Base-by-base conservation (phyloP, 257 asterid species). In the Jacaranda copaia region DNA sequence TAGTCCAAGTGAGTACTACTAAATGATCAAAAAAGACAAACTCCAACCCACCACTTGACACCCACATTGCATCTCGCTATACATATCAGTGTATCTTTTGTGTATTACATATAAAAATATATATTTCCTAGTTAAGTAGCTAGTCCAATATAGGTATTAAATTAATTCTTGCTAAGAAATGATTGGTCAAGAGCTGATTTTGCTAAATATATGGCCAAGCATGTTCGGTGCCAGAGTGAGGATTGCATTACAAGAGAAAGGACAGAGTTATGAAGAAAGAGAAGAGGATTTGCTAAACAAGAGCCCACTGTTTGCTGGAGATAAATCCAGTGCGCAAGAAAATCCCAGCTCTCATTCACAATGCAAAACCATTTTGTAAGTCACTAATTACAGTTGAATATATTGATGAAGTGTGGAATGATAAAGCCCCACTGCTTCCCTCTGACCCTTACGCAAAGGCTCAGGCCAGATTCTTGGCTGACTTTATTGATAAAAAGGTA, bases 271-370 rank as follows among this genome's bases (percentile, higher is more conserved):
- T 53, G 84, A 79, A 19, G 61, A 70, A 74, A 79, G 13, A 40
- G 81, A 75, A 15, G 81, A 82, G 25, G 74, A 75, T 15, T 75
- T 79, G 77, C 9, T 11, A 18, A 65, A 66, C 64, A 83, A 83
- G 40, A 75, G 69, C 12, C 38, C 65, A 1, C 65, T 83, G 63
- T 61, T 61, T 83, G 2, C 43, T 72, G 12, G 36, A 83, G 0
- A 70, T 79, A 79, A 83, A 83, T 42, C 86, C 86, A 0, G 36
- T 79, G 13, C 77, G 79, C 64, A 79, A 82, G 77, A 83, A 79
- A 68, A 5, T 83, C 8, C 81, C 81, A 5, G 79, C 75, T 5
- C 39, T 82, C 20, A 77, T 81, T 55, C 83, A 78, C 43, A 74
- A 82, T 43, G 81, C 2, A 11, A 48, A 48, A 12, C 53, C 53